Percentiles rank a stretch among this genome's conserved stretches.
Evolutionary conservation across 257 asterid species (phyloP).

Genomic region (Solanum sejunctum): DNA sequence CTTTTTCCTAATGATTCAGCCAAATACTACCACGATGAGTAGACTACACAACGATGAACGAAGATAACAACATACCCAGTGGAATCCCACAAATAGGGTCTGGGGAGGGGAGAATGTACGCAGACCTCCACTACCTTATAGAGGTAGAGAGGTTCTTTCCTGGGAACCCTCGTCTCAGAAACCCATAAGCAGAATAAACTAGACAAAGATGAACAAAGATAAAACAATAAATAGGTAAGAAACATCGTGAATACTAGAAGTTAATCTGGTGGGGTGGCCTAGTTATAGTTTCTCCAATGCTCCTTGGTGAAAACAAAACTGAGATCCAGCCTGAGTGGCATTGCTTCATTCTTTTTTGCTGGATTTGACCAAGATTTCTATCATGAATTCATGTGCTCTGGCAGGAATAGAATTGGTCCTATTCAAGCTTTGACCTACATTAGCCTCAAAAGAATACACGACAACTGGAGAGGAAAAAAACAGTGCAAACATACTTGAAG

Average conservation of each 20-base stretch:
- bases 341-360: neutral
- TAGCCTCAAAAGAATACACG: neutral
- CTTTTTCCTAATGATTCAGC: neutral
- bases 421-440: neutral
- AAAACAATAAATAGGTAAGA: neutral
- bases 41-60: neutral
- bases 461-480: neutral
- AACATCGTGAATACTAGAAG: neutral
- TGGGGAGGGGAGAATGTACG: too few species aligned
- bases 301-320: neutral
- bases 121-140: too few species aligned
- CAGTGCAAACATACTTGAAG: slow-evolving; percentile 43
- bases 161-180: too few species aligned
- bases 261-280: neutral
- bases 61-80: neutral
- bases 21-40: neutral
- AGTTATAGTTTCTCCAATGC: neutral
- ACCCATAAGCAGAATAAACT: neutral
- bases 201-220: neutral
- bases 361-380: neutral
- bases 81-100: too few species aligned
- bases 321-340: neutral
- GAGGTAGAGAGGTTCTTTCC: too few species aligned
- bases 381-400: neutral
- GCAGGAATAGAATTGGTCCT: neutral